Evolutionary conservation across 306 rosid genomes (phyloP).

Genomic region (Mucuna pruriens): DNA sequence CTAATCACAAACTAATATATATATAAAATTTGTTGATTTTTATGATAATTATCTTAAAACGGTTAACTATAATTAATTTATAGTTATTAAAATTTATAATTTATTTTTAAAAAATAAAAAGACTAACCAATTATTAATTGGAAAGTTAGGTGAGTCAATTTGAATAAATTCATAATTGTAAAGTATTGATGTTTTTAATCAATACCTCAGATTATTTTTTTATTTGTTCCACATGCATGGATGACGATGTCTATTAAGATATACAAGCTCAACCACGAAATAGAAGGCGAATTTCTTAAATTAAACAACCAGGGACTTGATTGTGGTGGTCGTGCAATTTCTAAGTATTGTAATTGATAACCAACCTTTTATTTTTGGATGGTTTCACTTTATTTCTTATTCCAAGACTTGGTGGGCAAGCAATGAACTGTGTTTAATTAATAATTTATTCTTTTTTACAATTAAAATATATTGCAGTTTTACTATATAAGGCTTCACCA

Average conservation of each 20-base stretch:
- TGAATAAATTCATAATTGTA: too few species aligned
- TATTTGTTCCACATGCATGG: neutral
- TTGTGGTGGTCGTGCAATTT: neutral
- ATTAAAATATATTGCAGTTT: neutral
- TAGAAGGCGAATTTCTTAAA: neutral
- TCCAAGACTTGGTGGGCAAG: constrained; percentile 39
- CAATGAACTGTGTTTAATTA: neutral
- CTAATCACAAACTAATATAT: too few species aligned
- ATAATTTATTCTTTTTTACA: neutral
- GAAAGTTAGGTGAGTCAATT: neutral
- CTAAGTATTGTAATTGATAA: neutral
- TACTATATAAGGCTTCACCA: constrained; percentile 32
- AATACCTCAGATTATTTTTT: neutral
- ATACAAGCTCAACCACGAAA: neutral
- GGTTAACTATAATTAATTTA: too few species aligned
- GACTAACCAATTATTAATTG: neutral
- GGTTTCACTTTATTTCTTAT: neutral
- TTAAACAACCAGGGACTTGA: neutral
- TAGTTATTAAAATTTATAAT: too few species aligned
- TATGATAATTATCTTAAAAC: too few species aligned
- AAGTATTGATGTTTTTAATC: neutral
- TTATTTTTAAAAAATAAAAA: too few species aligned
- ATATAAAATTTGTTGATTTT: too few species aligned
- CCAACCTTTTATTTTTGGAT: neutral
- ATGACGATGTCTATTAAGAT: neutral